Evolutionary conservation across 2,329 filamentous ascomycete species (phyloP), one percentile per base, ranked within the genome.

Genomic region (Dryadomyces quercus-mongolicae): DNA sequence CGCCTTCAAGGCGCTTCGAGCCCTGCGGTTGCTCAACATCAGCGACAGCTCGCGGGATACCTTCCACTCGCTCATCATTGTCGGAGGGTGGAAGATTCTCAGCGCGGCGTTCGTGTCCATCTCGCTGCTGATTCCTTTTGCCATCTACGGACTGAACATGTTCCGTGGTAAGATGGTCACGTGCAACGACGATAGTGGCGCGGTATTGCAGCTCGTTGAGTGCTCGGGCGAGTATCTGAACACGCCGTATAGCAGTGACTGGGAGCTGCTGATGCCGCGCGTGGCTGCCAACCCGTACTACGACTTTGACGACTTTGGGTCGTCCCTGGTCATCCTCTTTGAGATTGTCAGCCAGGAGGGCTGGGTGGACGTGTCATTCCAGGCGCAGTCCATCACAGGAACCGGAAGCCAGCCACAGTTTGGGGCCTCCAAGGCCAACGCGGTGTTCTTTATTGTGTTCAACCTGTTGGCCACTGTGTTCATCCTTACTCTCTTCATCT

Each of bases 281-380:
- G 81, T 85, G 49, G 89, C 85, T 12, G 70, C 80, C 1, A 97
- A 98, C 62, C 82, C 85, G 0, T 95, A 82, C 65, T 97, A 86
- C 70, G 86, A 86, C 66, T 98, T 98, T 65, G 93, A 98, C 67
- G 86, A 94, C 65, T 98, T 98, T 63, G 88, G 86, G n/a, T 81
- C 88, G 53, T 86, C 92, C 0, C 76, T 98, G 38, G 97, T 97
- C 72, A 94, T 95, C 58, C 86, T 98, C 56, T 98, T 96, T 72
- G 91, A 97, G 67, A 96, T 98, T 69, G 92, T 97, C 45, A 97
- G 92, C 52, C 93, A 98, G 68, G 94, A 98, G 74, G 93, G 93
- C 38, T 98, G 94, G 93, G 84, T 84, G 12, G 90, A 95, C 66
- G 89, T 95, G n/a, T 88, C 93, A 65, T 91, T 87, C 72, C 79